Percentiles rank a stretch among this genome's conserved stretches.
Conservation (phyloP, 441 rosid species). For the Pelargonium exstipulatum region DNA sequence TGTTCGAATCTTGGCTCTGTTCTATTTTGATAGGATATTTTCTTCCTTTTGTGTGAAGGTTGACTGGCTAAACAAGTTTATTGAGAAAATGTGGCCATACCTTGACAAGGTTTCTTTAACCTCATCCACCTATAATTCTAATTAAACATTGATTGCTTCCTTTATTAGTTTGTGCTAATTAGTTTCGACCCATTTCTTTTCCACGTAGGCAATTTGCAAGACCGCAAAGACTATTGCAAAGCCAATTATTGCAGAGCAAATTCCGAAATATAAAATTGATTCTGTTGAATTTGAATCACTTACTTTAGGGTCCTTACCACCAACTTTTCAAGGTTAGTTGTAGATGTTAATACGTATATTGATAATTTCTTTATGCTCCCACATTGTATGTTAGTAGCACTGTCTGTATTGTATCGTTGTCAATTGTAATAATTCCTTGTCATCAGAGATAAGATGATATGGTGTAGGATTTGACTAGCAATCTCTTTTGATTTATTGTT, state of each 20-base stretch:
- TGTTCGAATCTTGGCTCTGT: neutral
- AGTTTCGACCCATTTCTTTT: slow-evolving; percentile 13
- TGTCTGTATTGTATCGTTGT: neutral
- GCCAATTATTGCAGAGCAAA: slow-evolving; percentile 89
- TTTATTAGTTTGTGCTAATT: slow-evolving; percentile 11
- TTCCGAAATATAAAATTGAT: slow-evolving; percentile 88
- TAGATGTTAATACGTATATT: neutral
- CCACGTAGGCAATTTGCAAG: slow-evolving; percentile 71
- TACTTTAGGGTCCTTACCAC: slow-evolving; percentile 83
- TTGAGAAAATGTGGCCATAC: slow-evolving; percentile 85
- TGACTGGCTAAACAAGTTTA: slow-evolving; percentile 84
- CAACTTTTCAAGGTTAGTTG: slow-evolving; percentile 68
- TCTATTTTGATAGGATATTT: slow-evolving; percentile 17
- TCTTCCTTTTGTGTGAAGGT: slow-evolving; percentile 41
- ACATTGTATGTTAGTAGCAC: neutral
- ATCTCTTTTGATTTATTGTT: no score
- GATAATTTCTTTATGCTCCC: neutral
- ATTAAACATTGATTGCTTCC: slow-evolving; percentile 15
- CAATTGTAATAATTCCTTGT: neutral
- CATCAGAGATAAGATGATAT: no score
- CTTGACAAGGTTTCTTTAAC: slow-evolving; percentile 72
- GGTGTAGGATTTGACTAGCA: no score
- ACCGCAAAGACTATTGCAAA: slow-evolving; percentile 59
- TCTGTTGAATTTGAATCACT: slow-evolving; percentile 81
- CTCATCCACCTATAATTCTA: slow-evolving; percentile 1